A percentile compares a stretch with the other conserved stretches of the same genome.
Conservation (phyloP, 2,329 filamentous ascomycete genomes). For the Neonectria neomacrospora region DNA sequence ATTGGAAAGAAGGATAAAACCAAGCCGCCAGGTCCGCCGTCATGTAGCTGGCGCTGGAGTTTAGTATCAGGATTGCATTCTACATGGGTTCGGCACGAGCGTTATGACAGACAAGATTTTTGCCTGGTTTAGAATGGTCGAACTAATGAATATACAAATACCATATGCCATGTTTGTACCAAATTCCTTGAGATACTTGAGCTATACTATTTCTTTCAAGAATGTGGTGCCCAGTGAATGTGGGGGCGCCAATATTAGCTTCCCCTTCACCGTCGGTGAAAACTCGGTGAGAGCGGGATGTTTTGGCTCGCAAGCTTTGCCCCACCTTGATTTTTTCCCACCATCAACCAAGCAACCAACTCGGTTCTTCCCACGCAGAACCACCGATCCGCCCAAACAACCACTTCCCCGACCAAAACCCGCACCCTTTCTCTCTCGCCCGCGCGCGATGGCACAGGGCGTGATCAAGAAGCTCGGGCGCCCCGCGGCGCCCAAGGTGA, state of each 20-base stretch:
- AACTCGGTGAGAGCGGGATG: slow-evolving; percentile 26
- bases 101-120: slow-evolving; percentile 26
- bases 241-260: background rate
- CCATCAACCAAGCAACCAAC: slow-evolving; percentile 13
- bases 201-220: background rate
- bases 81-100: slow-evolving; percentile 12
- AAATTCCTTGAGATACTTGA: background rate
- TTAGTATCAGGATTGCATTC: slow-evolving; percentile 37
- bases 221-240: background rate
- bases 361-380: slow-evolving; percentile 60
- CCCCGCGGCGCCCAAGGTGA: slow-evolving; percentile 53
- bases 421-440: background rate
- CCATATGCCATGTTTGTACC: background rate
- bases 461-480: slow-evolving; percentile 59
- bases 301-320: slow-evolving; percentile 4
- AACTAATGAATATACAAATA: slow-evolving; percentile 16
- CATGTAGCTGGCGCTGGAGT: slow-evolving; percentile 26
- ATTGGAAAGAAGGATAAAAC: background rate
- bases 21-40: slow-evolving; percentile 15
- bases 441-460: slow-evolving; percentile 63
- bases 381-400: slow-evolving; percentile 7
- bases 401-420: background rate
- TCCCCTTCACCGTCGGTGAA: slow-evolving; percentile 6
- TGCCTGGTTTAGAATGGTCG: slow-evolving; percentile 9
- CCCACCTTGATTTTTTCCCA: slow-evolving; percentile 40